phyloP scores from a whole-genome alignment of 352 stramenopile species.

The Phytophthora chlamydospora region DNA sequence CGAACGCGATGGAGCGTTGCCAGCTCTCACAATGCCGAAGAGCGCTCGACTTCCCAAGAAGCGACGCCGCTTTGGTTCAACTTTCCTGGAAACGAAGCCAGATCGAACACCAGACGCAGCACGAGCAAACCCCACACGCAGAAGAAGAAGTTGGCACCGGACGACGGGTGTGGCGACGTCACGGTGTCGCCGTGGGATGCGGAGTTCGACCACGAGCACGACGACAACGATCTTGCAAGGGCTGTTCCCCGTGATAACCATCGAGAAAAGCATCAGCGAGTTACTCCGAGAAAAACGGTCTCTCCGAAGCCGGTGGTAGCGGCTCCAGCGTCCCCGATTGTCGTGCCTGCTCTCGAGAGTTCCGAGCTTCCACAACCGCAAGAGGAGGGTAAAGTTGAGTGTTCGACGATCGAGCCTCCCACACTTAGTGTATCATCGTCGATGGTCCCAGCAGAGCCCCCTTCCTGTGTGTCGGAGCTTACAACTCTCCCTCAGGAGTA shows the following conservation, averaged over 20 bases:
- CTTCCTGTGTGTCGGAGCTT: slow-evolving; percentile 29
- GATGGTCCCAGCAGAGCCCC: slow-evolving; percentile 9
- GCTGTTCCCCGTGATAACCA: slow-evolving; percentile 15
- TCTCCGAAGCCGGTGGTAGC: neutral
- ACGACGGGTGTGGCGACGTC: slow-evolving; percentile 26
- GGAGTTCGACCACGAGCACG: slow-evolving; percentile 26
- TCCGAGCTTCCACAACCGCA: neutral
- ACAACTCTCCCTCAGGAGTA: slow-evolving; percentile 35
- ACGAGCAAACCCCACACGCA: neutral
- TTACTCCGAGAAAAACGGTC: neutral
- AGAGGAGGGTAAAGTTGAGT: neutral
- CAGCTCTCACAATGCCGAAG: slow-evolving; percentile 1
- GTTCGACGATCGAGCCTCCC: neutral
- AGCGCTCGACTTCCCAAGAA: neutral
- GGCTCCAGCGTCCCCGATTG: neutral
- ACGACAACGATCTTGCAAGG: slow-evolving; percentile 26
- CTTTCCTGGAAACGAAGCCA: slow-evolving; percentile 9
- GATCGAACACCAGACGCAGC: neutral
- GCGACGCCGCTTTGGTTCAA: slow-evolving; percentile 7
- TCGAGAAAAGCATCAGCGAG: neutral
- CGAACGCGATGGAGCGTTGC: neutral
- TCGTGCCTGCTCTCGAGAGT: neutral
- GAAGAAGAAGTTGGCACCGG: slow-evolving; percentile 9
- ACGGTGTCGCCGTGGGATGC: slow-evolving; percentile 38
- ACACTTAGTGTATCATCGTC: slow-evolving; percentile 19